These are phyloP conservation scores for Datisca glomerata DNA, from an alignment of 306 rosid genomes.

Conservation along the genomic window DNA sequence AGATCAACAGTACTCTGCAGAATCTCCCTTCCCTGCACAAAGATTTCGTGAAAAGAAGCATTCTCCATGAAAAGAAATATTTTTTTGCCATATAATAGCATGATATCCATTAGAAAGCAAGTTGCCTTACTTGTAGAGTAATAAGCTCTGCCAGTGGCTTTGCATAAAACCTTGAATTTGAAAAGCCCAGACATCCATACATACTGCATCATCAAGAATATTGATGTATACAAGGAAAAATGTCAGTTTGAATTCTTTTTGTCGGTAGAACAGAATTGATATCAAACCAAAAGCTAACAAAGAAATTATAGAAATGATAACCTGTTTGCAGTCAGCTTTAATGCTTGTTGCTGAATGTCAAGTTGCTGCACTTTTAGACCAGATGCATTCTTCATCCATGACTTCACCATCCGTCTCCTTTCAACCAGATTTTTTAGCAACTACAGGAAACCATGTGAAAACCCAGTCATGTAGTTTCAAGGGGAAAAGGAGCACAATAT, in stretches of 20 bases:
- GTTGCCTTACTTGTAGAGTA: constrained; percentile 63
- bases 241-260: no score
- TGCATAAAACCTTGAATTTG: constrained; percentile 94
- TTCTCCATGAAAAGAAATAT: constrained; percentile 3
- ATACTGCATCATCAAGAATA: constrained; percentile 48
- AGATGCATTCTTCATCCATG: constrained; percentile 76
- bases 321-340: constrained; percentile 98
- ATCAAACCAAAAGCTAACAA: no score
- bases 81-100: not conserved
- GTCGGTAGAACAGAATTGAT: no score
- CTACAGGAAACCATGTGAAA: constrained; percentile 27
- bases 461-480: no score
- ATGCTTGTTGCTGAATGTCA: constrained; percentile 95
- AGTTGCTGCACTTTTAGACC: constrained; percentile 79
- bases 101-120: not conserved
- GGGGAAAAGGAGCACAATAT: not conserved
- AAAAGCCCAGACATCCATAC: constrained; percentile 97
- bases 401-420: constrained; percentile 64
- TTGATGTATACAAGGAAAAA: no score
- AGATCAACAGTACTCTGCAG: constrained; percentile 95
- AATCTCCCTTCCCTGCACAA: constrained; percentile 87
- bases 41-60: constrained; percentile 18
- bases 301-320: no score
- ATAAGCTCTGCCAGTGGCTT: constrained; percentile 94
- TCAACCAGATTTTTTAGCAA: constrained; percentile 74